Evolutionary conservation across 2,329 filamentous ascomycete genomes (phyloP).

Genomic region (Arthrobotrys iridis): DNA sequence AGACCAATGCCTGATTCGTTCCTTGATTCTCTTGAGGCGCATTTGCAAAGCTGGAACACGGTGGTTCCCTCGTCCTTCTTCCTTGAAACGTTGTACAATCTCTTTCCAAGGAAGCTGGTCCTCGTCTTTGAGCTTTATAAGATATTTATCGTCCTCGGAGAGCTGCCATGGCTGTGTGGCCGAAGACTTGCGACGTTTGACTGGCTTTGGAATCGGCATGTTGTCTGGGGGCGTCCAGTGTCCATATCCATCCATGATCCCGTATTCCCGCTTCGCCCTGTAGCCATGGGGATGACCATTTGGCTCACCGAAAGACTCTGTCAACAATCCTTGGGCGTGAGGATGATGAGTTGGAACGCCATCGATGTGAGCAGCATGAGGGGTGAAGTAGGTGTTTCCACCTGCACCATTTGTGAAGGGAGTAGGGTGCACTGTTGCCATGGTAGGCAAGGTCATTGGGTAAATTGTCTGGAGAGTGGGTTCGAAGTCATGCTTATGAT

Average conservation of each 20-base stretch:
- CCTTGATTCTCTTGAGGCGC: slow-evolving; percentile 61
- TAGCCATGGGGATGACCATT: slow-evolving; percentile 4
- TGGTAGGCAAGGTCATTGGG: slow-evolving; percentile 36
- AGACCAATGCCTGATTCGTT: slow-evolving; percentile 59
- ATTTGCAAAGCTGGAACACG: slow-evolving; percentile 61
- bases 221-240: slow-evolving; percentile 43
- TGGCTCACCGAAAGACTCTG: slow-evolving; percentile 36
- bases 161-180: slow-evolving; percentile 57
- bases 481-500: slow-evolving; percentile 45
- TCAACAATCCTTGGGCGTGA: slow-evolving; percentile 35
- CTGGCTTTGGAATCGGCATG: slow-evolving; percentile 33
- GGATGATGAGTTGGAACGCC: slow-evolving; percentile 32
- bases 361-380: slow-evolving; percentile 36
- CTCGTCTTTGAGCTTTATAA: slow-evolving; percentile 60
- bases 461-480: slow-evolving; percentile 35
- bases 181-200: slow-evolving; percentile 44
- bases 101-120: slow-evolving; percentile 60
- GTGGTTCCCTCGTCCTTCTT: slow-evolving; percentile 58
- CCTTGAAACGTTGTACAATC: slow-evolving; percentile 59
- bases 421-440: slow-evolving; percentile 33
- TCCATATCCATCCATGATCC: slow-evolving; percentile 27
- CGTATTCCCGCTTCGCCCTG: slow-evolving; percentile 30
- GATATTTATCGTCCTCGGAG: slow-evolving; percentile 59
- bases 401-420: slow-evolving; percentile 35
- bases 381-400: slow-evolving; percentile 38